A percentile compares a stretch with the other conserved stretches of the same genome.
These are phyloP conservation scores for Hibiscus syriacus DNA, from an alignment of 345 rosid species.

Conservation along the genomic window DNA sequence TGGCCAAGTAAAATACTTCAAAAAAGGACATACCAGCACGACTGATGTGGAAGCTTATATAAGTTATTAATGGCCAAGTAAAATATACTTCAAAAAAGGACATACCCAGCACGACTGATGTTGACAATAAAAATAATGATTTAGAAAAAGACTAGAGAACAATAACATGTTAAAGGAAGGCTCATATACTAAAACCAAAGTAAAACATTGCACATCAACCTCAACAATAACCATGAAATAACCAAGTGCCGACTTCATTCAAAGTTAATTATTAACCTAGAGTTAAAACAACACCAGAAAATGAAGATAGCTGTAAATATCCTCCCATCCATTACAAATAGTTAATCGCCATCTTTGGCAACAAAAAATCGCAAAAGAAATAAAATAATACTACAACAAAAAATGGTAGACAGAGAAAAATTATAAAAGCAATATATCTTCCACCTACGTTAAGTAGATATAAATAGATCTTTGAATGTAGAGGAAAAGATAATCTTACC, in stretches of 20 bases:
- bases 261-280: neutral
- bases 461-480: neutral
- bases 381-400: neutral
- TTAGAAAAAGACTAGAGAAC: neutral
- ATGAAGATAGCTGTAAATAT: neutral
- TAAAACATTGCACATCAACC: neutral
- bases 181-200: no score
- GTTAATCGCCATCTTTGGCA: neutral
- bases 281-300: neutral
- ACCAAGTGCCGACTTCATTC: neutral
- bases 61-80: neutral
- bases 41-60: no score
- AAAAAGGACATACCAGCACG: neutral
- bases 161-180: neutral
- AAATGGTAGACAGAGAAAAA: neutral
- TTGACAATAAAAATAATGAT: neutral
- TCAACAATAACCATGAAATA: neutral
- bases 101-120: neutral
- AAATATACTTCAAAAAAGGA: neutral
- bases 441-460: neutral
- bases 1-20: neutral
- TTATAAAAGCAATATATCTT: neutral
- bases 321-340: neutral
- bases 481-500: constrained; percentile 34
- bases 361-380: neutral